Conservation (phyloP, 352 stramenopile species). For the Globisporangium viniferum region DNA sequence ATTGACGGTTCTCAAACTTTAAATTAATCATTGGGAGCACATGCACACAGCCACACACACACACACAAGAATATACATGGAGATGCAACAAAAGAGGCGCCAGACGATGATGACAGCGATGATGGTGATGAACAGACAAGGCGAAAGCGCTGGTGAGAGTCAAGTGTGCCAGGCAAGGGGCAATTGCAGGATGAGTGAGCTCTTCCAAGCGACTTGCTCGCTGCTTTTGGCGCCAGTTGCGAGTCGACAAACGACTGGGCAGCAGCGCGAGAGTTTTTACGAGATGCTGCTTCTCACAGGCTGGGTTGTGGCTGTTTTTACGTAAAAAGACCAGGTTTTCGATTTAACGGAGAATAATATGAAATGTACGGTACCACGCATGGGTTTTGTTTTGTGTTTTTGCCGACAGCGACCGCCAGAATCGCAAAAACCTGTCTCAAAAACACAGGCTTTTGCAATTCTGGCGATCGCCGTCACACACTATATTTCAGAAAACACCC, state of each 20-base stretch:
- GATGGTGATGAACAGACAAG: background rate
- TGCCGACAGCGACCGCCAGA: background rate
- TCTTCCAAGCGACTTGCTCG: background rate
- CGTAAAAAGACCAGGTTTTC: background rate
- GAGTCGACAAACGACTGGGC: slow-evolving; percentile 4
- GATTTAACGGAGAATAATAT: background rate
- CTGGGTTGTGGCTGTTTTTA: background rate
- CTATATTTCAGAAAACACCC: slow-evolving; percentile 2
- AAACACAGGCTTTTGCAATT: background rate
- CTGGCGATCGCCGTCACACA: background rate
- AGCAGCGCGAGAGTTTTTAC: slow-evolving; percentile 2
- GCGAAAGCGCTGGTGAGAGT: background rate
- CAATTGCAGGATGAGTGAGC: slow-evolving; percentile 10
- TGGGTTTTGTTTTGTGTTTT: background rate
- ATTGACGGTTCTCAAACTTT: slow-evolving; percentile 88
- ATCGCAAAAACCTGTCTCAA: background rate
- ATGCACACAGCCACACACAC: slow-evolving; percentile 9
- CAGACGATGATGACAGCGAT: background rate
- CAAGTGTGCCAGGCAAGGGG: background rate
- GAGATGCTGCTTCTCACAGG: background rate
- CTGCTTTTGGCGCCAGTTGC: background rate
- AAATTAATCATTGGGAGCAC: slow-evolving; percentile 67
- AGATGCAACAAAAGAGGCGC: background rate
- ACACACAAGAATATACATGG: background rate
- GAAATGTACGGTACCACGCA: background rate